These are phyloP conservation scores for Penicillium crustosum DNA, from an alignment of 2,329 filamentous ascomycete genomes.

Conservation along the genomic window DNA sequence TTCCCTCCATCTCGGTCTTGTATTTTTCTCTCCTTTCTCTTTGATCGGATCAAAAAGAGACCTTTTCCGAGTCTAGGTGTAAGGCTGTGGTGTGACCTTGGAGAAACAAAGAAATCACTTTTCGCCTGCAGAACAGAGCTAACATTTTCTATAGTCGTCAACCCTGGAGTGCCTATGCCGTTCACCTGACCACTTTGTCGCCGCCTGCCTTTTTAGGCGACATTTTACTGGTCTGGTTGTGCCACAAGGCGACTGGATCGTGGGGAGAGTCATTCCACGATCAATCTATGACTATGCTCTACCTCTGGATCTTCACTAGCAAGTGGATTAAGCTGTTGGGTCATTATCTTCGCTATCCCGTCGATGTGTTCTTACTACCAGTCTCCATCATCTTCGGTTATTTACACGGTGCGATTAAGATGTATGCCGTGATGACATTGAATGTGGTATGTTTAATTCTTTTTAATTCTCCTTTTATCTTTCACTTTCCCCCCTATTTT, in stretches of 20 bases:
- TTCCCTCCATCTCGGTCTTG: background rate
- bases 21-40: background rate
- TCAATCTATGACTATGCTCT: constrained; percentile 61
- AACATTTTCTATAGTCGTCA: constrained; percentile 66
- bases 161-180: constrained; percentile 88
- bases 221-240: constrained; percentile 67
- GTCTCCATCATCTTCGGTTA: constrained; percentile 90
- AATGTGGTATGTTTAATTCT: constrained; percentile 66
- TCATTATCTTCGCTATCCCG: constrained; percentile 80
- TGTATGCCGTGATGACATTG: constrained; percentile 80
- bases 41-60: constrained; percentile 1
- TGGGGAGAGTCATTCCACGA: constrained; percentile 58
- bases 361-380: constrained; percentile 75
- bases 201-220: constrained; percentile 82
- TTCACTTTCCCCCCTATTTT: no score
- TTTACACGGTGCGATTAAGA: constrained; percentile 88
- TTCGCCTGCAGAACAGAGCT: constrained; percentile 13
- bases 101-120: constrained; percentile 1
- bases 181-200: constrained; percentile 89
- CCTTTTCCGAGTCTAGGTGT: background rate
- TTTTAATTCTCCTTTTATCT: constrained; percentile 3
- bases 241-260: constrained; percentile 65
- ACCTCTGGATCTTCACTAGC: constrained; percentile 78
- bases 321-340: constrained; percentile 90
- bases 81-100: background rate